Base-by-base conservation (phyloP, 192 early-diverging fungal species). In the Thamnidium elegans region DNA sequence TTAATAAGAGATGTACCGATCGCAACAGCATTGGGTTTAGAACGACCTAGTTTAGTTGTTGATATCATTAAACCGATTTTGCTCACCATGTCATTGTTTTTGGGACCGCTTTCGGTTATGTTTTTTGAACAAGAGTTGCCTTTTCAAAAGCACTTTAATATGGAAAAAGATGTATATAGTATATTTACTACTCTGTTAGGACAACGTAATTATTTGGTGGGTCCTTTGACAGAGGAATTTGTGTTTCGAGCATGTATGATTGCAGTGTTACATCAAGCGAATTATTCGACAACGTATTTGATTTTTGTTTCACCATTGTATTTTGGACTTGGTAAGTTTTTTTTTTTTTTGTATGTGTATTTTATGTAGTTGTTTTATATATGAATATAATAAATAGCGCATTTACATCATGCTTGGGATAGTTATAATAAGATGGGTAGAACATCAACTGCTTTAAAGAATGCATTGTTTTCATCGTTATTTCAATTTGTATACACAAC, bases 401-500 rank as follows among this genome's bases (percentile, higher is more conserved):
- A 91, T 66, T 36, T 88, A 15, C 89, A 92, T 69, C 88, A 92
- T 61, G 79, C 71, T 2, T 86, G 79, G 70, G 86, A 89, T 58
- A 54, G 50, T 3, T 88, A 78, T 60, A 61, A 73, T 8, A 65
- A 68, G 21, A 63, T 69, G 45, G 84, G 81, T 5, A 19, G 71
- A 20, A 82, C 48, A 0, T 39, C 21, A 4, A 46, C 55, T 6
- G 81, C 83, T 0, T 55, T 86, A 3, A 67, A 77, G 26, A 58
- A 68, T 9, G 77, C 79, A 17, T 15, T 69, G 7, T 2, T 79
- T 6, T 61, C 54, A 3, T 68, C 78, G 4, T 23, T 66, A 0
- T 87, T 88, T 46, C 89, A 92, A 58, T 83, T 94, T 48, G 34
- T 59, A 0, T 94, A 90, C 69, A 94, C 90, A 1, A 87, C 81